These are phyloP conservation scores for Liriodendron chinense DNA, from an alignment of 164 flowering plant species.

Conservation along the genomic window DNA sequence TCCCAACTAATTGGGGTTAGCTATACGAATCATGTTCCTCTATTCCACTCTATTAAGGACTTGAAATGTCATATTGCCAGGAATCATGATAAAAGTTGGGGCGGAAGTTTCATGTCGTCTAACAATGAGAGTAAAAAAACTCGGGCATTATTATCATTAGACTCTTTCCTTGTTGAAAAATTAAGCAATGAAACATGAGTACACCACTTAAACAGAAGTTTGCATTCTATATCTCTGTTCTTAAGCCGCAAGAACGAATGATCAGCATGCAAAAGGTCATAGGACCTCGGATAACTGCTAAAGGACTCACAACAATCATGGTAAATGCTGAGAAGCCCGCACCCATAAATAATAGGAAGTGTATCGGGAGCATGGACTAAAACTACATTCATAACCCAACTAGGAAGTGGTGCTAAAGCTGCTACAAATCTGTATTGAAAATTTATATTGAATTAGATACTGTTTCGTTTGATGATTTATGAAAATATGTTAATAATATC, in stretches of 20 bases:
- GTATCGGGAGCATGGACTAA: conserved; percentile 85
- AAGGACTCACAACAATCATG: no score
- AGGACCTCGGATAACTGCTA: conserved; percentile 86
- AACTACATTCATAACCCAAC: no score
- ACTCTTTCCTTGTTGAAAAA: background rate
- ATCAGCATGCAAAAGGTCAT: conserved; percentile 93
- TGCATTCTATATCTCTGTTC: conserved; percentile 62
- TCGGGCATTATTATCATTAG: no score
- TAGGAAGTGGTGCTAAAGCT: conserved; percentile 51
- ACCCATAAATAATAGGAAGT: conserved; percentile 77
- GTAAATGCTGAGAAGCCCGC: no score
- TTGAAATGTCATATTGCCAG: no score
- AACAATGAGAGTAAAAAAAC: no score
- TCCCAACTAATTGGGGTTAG: no score
- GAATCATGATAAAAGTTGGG: no score
- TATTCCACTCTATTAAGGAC: no score
- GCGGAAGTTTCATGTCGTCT: no score
- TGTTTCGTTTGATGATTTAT: conserved; percentile 41
- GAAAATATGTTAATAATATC: background rate
- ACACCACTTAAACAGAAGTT: no score
- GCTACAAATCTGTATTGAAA: conserved; percentile 73
- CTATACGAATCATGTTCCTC: no score
- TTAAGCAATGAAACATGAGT: background rate
- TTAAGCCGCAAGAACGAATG: conserved; percentile 87
- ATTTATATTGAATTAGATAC: background rate